Percentiles rank a stretch among this genome's conserved stretches.
phyloP scores from a whole-genome alignment of 768 basidiomycete genomes.

The Mycena galopus region DNA sequence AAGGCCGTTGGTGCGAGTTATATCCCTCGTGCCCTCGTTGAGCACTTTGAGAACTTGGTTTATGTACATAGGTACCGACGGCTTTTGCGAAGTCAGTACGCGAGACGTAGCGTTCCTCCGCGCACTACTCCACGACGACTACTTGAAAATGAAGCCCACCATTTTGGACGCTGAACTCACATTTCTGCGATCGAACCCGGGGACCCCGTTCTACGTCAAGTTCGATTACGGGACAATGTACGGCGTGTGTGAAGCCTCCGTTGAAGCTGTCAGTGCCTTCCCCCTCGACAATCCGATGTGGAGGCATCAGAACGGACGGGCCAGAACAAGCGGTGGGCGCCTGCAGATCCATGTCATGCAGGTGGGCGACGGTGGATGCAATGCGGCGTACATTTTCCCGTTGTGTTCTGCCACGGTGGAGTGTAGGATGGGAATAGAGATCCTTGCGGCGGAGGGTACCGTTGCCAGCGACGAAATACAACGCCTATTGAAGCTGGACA shows the following conservation, averaged over 20 bases:
- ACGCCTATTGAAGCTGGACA: background rate
- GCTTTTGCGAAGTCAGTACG: background rate
- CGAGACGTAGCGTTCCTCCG: background rate
- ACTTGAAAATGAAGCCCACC: background rate
- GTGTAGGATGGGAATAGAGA: background rate
- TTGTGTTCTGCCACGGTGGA: background rate
- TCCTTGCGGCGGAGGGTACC: background rate
- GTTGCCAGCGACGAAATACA: background rate
- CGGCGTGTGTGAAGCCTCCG: background rate
- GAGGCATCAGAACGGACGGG: background rate
- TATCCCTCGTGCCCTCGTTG: background rate
- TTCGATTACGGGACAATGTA: background rate
- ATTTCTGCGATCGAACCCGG: background rate
- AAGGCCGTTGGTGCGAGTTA: background rate
- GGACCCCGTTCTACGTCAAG: background rate
- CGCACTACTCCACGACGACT: background rate
- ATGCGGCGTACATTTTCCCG: background rate
- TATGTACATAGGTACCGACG: background rate
- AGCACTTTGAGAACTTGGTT: background rate
- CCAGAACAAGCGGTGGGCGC: background rate
- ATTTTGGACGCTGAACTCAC: background rate
- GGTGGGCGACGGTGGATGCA: background rate
- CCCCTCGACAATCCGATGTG: background rate
- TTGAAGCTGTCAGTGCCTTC: background rate
- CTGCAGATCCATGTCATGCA: background rate